Evolutionary conservation across 768 basidiomycete species (phyloP), one percentile per base, ranked within the genome.

Genomic region (Rhodocollybia butyracea): DNA sequence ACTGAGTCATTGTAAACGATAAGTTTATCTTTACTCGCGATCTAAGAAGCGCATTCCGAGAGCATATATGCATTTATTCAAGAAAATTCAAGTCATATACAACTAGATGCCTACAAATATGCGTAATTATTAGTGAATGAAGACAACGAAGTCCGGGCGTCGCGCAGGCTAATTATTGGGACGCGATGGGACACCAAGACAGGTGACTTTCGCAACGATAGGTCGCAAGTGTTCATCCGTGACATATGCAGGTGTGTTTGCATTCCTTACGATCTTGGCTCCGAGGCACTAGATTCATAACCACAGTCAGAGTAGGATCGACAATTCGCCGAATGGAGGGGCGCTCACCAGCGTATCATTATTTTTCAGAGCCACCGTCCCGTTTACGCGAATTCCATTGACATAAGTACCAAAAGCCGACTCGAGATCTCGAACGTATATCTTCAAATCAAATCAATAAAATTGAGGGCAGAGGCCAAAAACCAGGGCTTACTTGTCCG

Each of bases 361-460:
- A 8, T 68, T 61, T 51, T 70, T 71, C 24, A 81, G 63, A 5
- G 66, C 54, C 0, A 70, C 74, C 40, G 68, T 69, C 17, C 70
- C 63, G 19, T 66, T 67, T 57, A 80, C 70, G 57, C 68, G 71
- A 54, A 68, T 55, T 29, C 74, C 75, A 55, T 81, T 82, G 47
- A 82, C 66, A 58, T 69, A 77, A 30, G 80, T 82, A 11, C 80
- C 79, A 51, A 78, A 76, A 6, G 73, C 60, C 5, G 78, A 72
- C 17, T 73, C 71, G 41, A 77, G 68, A 61, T 82, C 80, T 36
- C 73, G 72, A 52, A 82, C 73, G 53, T 71, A 75, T 15, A 79
- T 63, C 80, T 82, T 30, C 6, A 15, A 15, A 13, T 21, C 27
- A 21, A 46, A 55, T 52, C 30, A 15, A 51, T 47, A 52, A 53